Evolutionary conservation across 306 rosid genomes (phyloP).

Genomic region (Medicago arabica): DNA sequence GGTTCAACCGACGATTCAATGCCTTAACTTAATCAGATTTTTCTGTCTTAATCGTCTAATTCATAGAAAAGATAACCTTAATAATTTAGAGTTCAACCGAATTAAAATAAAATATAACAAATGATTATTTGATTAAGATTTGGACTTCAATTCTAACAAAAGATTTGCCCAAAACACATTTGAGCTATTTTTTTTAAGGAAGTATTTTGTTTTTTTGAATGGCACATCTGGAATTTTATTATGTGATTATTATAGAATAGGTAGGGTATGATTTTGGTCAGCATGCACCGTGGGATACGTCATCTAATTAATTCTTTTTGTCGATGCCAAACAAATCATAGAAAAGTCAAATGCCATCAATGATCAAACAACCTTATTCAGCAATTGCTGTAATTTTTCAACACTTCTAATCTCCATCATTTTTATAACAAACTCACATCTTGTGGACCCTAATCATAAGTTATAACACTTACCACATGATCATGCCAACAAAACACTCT

Average conservation of each 20-base stretch:
- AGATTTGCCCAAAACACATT: no score
- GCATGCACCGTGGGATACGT: slow-evolving; percentile 51
- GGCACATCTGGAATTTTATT: no score
- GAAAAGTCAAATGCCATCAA: slow-evolving; percentile 38
- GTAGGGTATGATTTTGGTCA: slow-evolving; percentile 28
- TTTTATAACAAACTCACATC: slow-evolving; percentile 19
- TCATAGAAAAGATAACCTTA: no score
- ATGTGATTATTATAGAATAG: background rate
- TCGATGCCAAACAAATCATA: background rate
- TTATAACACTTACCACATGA: slow-evolving; percentile 19
- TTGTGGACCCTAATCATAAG: slow-evolving; percentile 35
- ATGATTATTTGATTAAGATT: no score
- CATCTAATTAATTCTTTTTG: slow-evolving; percentile 43
- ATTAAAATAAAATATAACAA: no score
- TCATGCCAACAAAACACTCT: slow-evolving; percentile 20
- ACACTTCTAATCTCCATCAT: slow-evolving; percentile 24
- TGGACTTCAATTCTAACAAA: no score
- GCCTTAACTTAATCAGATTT: no score
- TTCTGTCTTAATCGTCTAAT: no score
- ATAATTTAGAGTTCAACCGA: no score
- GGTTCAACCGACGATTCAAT: no score
- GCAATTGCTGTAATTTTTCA: slow-evolving; percentile 36
- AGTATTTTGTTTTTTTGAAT: no score
- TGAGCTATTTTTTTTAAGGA: no score
- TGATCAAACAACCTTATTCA: slow-evolving; percentile 20